Base-by-base conservation (phyloP, 139 green algal species). In the Picochlorum sp. region DNA sequence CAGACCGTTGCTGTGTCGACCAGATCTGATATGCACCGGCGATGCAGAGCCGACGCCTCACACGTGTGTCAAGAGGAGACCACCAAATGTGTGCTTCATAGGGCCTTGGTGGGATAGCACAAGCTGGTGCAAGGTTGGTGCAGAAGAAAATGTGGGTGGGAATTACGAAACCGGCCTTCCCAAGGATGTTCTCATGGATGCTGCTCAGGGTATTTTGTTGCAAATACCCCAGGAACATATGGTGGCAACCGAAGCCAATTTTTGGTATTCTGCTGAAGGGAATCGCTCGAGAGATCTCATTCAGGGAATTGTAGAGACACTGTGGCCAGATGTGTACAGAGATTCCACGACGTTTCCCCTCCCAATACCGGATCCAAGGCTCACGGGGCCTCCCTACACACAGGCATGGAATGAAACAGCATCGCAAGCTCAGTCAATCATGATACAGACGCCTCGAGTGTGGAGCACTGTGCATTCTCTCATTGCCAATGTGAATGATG, bases 81-180 rank as follows among this genome's bases (percentile, higher is more conserved):
- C 51, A 1, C 51, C 51, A 30, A 59, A 59, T 31, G 23, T 34
- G 20, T 59, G 51, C 51, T 59, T 59, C 26, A 30, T n/a, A 31
- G 51, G 51, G 9, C 51, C 51, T 10, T 59, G 51, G 51, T 59
- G 51, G 51, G 23, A 59, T 34, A 59, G 51, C 21, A 55, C 47
- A 21, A 26, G 18, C 18, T 59, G 51, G 51, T 59, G 51, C 21
- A 59, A 59, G 23, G 51, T 59, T 18, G 51, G 51, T n/a, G 51
- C n/a, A 15, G 34, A 41, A 11, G 34, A 41, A 13, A 23, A 9
- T 7, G 51, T 21, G 23, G 51, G 51, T 20, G 51, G 51, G 20
- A 23, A 37, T 4, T 59, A 59, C 10, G 51, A 59, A 34, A 34
- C n/a, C 1, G 51, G 51, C 6, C 51, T 59, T n/a, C 51, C 51